These are phyloP conservation scores for Rhodotorula paludigena DNA, from an alignment of 768 basidiomycete genomes.

Conservation along the genomic window DNA sequence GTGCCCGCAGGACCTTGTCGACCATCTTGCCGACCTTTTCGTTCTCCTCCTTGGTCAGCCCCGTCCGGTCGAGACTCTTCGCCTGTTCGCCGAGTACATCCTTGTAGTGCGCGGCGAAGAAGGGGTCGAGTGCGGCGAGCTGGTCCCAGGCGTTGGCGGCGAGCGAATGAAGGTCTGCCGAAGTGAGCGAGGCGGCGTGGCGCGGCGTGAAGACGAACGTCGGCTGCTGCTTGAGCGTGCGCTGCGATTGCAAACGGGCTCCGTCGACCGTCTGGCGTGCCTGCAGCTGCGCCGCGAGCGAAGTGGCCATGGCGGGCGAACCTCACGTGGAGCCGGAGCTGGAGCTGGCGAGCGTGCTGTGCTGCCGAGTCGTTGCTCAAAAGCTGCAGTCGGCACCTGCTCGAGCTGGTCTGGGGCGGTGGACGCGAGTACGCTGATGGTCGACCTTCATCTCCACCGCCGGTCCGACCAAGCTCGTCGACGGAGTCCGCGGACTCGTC, in stretches of 20 bases:
- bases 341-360: too few species aligned
- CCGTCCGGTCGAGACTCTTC: constrained; percentile 69
- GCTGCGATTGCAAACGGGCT: constrained; percentile 60
- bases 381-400: too few species aligned
- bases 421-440: too few species aligned
- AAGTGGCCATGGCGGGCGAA: constrained; percentile 54
- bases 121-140: constrained; percentile 78
- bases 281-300: constrained; percentile 75
- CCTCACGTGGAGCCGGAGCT: not conserved
- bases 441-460: too few species aligned
- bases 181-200: constrained; percentile 56
- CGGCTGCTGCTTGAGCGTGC: constrained; percentile 48
- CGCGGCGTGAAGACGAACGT: constrained; percentile 43
- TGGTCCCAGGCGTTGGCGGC: constrained; percentile 79
- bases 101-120: constrained; percentile 67
- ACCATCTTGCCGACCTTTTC: constrained; percentile 62
- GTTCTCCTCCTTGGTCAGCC: constrained; percentile 61
- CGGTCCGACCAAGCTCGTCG: too few species aligned
- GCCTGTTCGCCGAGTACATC: constrained; percentile 74
- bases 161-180: constrained; percentile 84
- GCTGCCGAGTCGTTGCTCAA: not conserved
- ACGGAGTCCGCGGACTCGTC: too few species aligned
- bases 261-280: constrained; percentile 74
- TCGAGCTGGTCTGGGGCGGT: too few species aligned
- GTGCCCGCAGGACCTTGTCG: constrained; percentile 59